phyloP scores from a whole-genome alignment of 805 yeast genomes.

The Lachancea cidri region DNA sequence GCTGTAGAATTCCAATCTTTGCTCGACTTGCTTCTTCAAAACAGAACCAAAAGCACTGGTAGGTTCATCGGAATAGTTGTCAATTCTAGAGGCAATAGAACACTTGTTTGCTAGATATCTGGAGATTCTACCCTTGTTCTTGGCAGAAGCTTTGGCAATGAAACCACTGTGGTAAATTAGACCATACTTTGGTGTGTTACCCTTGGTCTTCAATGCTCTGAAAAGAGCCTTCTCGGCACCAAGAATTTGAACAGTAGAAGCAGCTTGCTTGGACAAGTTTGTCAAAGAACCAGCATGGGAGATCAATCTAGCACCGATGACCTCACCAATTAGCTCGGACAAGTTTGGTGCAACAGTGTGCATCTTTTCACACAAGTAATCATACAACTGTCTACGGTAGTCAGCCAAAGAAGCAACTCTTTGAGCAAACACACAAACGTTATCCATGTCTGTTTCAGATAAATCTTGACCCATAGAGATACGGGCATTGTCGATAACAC shows the following conservation, averaged over 20 bases:
- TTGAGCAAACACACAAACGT: conserved; percentile 85
- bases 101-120: conserved; percentile 98
- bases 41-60: conserved; percentile 83
- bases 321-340: conserved; percentile 95
- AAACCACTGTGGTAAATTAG: conserved; percentile 91
- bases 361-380: conserved; percentile 92
- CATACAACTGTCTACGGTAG: conserved; percentile 78
- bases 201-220: conserved; percentile 94
- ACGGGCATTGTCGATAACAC: conserved; percentile 89
- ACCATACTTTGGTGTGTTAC: conserved; percentile 95
- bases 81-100: conserved; percentile 98
- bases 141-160: conserved; percentile 89
- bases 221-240: conserved; percentile 97
- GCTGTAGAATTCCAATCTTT: conserved; percentile 91
- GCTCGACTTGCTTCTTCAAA: conserved; percentile 95
- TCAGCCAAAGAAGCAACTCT: conserved; percentile 90
- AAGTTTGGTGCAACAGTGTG: conserved; percentile 96
- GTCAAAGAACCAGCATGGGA: conserved; percentile 98
- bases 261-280: conserved; percentile 95
- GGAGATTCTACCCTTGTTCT: conserved; percentile 98
- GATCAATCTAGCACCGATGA: conserved; percentile 96
- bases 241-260: conserved; percentile 95
- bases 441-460: conserved; percentile 89
- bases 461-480: conserved; percentile 99
- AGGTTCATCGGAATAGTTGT: conserved; percentile 94